phyloP scores from a whole-genome alignment of 2,329 filamentous ascomycete genomes.

The Triangularia verruculosa region DNA sequence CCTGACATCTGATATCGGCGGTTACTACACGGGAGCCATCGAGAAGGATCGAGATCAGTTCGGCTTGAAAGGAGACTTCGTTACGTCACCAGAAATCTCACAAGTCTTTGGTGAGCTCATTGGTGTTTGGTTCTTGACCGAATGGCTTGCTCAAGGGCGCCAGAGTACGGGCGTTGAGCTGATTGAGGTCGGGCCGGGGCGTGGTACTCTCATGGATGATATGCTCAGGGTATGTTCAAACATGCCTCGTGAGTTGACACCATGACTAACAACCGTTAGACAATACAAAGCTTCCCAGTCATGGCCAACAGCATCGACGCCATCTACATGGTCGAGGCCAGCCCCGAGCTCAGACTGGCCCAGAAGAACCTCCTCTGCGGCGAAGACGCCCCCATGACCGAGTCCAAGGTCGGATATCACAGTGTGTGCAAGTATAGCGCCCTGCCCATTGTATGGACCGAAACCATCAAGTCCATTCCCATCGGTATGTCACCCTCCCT shows the following conservation, averaged over 20 bases:
- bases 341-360: conserved; percentile 68
- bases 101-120: conserved; percentile 95
- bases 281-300: conserved; percentile 76
- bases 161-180: conserved; percentile 74
- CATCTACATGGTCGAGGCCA: conserved; percentile 96
- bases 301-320: conserved; percentile 75
- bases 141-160: conserved; percentile 90
- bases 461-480: conserved; percentile 81
- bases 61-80: conserved; percentile 89
- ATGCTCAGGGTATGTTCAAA: conserved; percentile 69
- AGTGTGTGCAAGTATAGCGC: conserved; percentile 72
- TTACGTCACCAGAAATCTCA: conserved; percentile 96
- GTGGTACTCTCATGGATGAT: conserved; percentile 96
- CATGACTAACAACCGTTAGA: conserved; percentile 47
- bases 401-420: conserved; percentile 70
- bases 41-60: conserved; percentile 77
- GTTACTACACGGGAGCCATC: conserved; percentile 84
- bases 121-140: conserved; percentile 90
- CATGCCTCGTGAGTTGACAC: not conserved
- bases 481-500: conserved; percentile 47
- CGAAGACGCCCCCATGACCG: conserved; percentile 60
- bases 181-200: conserved; percentile 90
- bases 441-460: conserved; percentile 82
- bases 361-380: conserved; percentile 84
- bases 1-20: conserved; percentile 82